Percentiles rank a stretch among this genome's conserved stretches.
Evolutionary conservation across 1,284 basidiomycete genomes (phyloP).

Genomic region (Agaricales sp.): DNA sequence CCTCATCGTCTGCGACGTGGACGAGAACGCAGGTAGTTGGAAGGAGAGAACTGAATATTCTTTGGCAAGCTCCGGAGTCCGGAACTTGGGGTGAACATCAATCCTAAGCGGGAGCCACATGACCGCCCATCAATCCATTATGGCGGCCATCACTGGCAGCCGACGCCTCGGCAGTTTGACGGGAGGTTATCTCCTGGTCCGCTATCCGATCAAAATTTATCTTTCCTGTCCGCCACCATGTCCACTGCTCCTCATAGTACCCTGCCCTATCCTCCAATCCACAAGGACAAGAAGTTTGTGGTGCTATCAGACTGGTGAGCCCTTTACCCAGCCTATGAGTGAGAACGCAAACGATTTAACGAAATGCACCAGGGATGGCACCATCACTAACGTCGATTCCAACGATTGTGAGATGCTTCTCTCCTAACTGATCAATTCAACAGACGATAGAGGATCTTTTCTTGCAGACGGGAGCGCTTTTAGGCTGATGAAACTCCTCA

Average conservation of each 20-base stretch:
- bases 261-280: slow-evolving; percentile 70
- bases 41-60: neutral
- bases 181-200: no score
- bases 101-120: neutral
- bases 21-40: neutral
- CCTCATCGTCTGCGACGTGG: neutral
- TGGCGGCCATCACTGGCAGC: no score
- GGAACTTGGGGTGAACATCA: slow-evolving; percentile 1
- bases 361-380: slow-evolving; percentile 66
- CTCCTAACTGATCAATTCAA: slow-evolving; percentile 1
- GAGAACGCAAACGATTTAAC: neutral
- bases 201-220: neutral
- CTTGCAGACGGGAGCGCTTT: neutral
- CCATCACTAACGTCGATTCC: slow-evolving; percentile 83
- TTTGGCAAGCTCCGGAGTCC: neutral
- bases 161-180: no score
- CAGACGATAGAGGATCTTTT: neutral
- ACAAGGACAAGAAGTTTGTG: slow-evolving; percentile 75
- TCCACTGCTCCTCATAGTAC: slow-evolving; percentile 29
- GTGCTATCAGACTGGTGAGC: slow-evolving; percentile 84
- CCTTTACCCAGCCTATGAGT: slow-evolving; percentile 8
- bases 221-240: neutral
- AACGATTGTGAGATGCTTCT: slow-evolving; percentile 67
- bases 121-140: no score
- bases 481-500: slow-evolving; percentile 17